Base-by-base conservation (phyloP, 2,329 filamentous ascomycete genomes). In the Chaetothyriales sp. region DNA sequence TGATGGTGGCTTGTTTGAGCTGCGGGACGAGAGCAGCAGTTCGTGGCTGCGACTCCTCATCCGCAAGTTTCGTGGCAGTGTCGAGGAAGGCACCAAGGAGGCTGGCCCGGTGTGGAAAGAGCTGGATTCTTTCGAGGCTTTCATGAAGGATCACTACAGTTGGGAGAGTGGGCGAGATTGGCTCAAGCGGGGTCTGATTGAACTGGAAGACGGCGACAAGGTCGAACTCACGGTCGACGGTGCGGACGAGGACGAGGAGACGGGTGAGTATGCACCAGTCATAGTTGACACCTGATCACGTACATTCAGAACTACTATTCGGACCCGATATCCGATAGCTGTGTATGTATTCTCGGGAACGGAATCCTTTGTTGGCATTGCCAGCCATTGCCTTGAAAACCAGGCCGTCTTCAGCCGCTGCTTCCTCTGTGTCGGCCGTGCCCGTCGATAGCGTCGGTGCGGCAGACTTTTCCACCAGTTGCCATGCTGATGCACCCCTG, bases 251-350 rank as follows among this genome's bases (percentile, higher is more conserved):
- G 78, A 82, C 18, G 79, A 83, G 48, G 80, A 83, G 64, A 74
- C 71, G 10, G 80, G 80, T 9, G 80, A 83, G 58, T 83, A 80
- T 70, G 80, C 80, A 28, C 80, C 80, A 18, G 68, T 75, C 40
- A 65, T 83, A 29, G 78, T 83, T 18, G 76, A 61, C 44, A 82
- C 54, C 51, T 69, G n/a, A 33, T 46, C 44, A 46, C 18, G 44
- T 46, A 46, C 10, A 9, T 46, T 46, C 44, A 46, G n/a, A 46
- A 40, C 33, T 40, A 40, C 33, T 13, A 40, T 40, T 40, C 33
- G 33, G 33, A 40, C 33, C 33, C 33, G 33, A 40, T 40, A 40
- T 40, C 33, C 33, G 33, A 40, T 40, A 40, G 33, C 33, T 40
- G 15, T 40, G 33, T 40, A 40, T 40, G 10, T 40, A 40, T 40